These are phyloP conservation scores for Quercus tomentella DNA, from an alignment of 331 rosid genomes.

Conservation along the genomic window DNA sequence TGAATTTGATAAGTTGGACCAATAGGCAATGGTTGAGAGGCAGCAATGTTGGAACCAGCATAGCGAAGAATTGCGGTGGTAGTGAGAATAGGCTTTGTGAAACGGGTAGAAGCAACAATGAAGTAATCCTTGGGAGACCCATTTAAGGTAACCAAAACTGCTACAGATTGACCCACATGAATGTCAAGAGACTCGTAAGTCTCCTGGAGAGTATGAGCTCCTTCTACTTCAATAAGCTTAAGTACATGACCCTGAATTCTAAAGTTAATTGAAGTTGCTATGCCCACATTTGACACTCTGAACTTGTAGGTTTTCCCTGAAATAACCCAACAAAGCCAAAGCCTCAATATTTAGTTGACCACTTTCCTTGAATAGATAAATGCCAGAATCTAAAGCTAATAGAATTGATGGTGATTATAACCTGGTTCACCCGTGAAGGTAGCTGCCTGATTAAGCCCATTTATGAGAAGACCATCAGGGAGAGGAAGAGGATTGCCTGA, in stretches of 20 bases:
- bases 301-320: constrained; percentile 78
- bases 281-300: constrained; percentile 75
- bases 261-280: constrained; percentile 57
- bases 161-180: constrained; percentile 71
- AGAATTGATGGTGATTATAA: constrained; percentile 13
- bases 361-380: neutral
- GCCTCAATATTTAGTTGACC: neutral
- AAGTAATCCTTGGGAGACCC: constrained; percentile 30
- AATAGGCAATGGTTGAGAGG: constrained; percentile 47
- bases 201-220: constrained; percentile 72
- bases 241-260: constrained; percentile 62
- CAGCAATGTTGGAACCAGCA: constrained; percentile 41
- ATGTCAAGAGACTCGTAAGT: constrained; percentile 56
- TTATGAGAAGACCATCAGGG: constrained; percentile 72
- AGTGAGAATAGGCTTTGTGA: constrained; percentile 34
- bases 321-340: neutral
- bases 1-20: constrained; percentile 50
- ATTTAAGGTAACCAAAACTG: constrained; percentile 50
- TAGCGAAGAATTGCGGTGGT: constrained; percentile 58
- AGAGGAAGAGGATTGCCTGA: constrained; percentile 48
- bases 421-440: constrained; percentile 52
- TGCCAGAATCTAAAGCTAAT: neutral
- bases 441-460: constrained; percentile 31
- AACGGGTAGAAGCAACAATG: constrained; percentile 63
- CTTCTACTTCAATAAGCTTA: constrained; percentile 83